Base-by-base conservation (phyloP, 768 basidiomycete species). In the Mycena crocata region DNA sequence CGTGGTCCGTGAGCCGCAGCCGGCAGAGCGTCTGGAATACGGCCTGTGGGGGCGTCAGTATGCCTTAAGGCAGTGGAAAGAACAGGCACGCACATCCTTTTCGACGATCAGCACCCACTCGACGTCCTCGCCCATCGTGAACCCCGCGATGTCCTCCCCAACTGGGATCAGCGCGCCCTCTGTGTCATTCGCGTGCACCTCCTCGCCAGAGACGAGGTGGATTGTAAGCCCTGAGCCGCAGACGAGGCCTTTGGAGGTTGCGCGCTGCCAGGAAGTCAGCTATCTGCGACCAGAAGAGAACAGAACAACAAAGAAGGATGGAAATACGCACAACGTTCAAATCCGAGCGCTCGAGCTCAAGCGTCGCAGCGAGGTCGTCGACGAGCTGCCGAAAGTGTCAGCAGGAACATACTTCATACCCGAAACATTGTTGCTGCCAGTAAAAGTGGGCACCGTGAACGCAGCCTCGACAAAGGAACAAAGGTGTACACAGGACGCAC, bases 11-110 rank as follows among this genome's bases (percentile, higher is more conserved):
- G 57, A 96, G 79, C 24, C 78, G 78, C 19, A 89, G 68, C 44
- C 84, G 83, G 72, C 90, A 92, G 1, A 99, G 84, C 0, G 94
- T 92, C 73, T 96, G 93, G 75, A 98, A 99, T n/a, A 98, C 88
- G 0, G 98, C 97, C 97, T 98, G 74, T 19, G 65, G n/a, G 62
- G n/a, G n/a, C n/a, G n/a, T n/a, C 24, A 15, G 34, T 55, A 28
- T 34, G 28, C 31, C 24, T 24, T 26, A 37, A 32, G 17, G 59
- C n/a, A 5, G 24, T 35, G 8, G 56, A 8, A 8, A 7, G 32
- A n/a, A 67, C 80, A 52, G 32, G 91, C 96, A 68, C 80, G 52
- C 34, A 92, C 97, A 80, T 99, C 98, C 81, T 99, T 99, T 79
- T 99, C 98, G 21, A 98, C 84, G 5, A 99, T 81, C 19, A 99